Percentiles rank a stretch among this genome's conserved stretches.
Conservation (phyloP, 208 protist species). For the Crithidia fasciculata region DNA sequence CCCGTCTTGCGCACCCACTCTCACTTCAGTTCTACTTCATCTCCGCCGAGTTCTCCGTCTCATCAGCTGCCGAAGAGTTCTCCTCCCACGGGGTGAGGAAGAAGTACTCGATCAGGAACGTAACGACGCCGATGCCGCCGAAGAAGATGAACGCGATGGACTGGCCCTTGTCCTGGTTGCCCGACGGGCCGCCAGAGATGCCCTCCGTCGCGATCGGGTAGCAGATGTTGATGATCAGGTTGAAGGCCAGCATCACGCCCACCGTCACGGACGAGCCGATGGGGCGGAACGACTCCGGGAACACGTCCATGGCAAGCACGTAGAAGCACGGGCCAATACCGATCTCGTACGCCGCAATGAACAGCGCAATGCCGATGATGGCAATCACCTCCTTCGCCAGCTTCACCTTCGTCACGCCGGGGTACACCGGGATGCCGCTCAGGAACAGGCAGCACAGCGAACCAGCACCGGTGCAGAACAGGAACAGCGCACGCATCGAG, state of each 20-base stretch:
- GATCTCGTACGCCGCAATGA: constrained; percentile 43
- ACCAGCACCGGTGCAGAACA: constrained; percentile 20
- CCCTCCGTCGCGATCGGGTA: constrained; percentile 45
- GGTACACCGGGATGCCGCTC: constrained; percentile 28
- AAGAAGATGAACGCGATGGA: constrained; percentile 50
- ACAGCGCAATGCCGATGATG: constrained; percentile 43
- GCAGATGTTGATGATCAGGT: constrained; percentile 42
- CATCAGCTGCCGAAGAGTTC: background rate
- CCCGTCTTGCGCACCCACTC: background rate
- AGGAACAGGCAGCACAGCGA: constrained; percentile 36
- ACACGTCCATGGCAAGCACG: constrained; percentile 43
- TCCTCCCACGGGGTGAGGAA: constrained; percentile 42
- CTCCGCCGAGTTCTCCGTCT: background rate
- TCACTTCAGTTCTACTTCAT: background rate
- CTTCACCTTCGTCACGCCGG: constrained; percentile 23
- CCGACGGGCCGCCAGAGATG: constrained; percentile 50
- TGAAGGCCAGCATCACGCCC: constrained; percentile 39
- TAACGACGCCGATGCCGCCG: constrained; percentile 37
- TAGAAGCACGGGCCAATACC: constrained; percentile 54
- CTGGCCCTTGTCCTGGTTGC: constrained; percentile 54
- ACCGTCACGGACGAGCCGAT: constrained; percentile 34
- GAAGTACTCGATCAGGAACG: constrained; percentile 40
- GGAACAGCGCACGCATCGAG: constrained; percentile 30
- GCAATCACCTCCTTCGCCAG: constrained; percentile 30
- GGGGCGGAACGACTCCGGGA: constrained; percentile 39